These are phyloP conservation scores for Acorus gramineus DNA, from an alignment of 106 monocot species.

Conservation along the genomic window DNA sequence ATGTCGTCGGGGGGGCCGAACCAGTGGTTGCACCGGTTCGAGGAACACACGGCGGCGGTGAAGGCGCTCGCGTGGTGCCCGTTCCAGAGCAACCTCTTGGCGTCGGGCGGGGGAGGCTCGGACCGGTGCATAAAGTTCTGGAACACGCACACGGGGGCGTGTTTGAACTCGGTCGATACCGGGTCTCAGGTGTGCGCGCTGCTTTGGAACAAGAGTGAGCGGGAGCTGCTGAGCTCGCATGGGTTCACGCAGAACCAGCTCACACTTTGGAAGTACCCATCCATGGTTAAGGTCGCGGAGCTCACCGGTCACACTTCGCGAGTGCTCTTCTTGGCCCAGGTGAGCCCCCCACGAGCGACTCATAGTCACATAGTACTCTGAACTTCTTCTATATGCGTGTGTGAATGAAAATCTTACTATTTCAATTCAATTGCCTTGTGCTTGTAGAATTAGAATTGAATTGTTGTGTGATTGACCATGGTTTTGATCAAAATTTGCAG, in stretches of 20 bases:
- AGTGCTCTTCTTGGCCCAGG: conserved; percentile 44
- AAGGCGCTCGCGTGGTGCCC: conserved; percentile 72
- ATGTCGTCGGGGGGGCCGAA: conserved; percentile 14
- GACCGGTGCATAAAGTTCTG: conserved; percentile 64
- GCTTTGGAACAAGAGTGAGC: conserved; percentile 62
- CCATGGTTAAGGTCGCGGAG: too few species aligned
- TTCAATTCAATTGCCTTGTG: too few species aligned
- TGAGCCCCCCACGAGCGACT: too few species aligned
- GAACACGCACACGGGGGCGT: conserved; percentile 42
- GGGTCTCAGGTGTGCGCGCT: conserved; percentile 50
- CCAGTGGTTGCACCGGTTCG: conserved; percentile 32
- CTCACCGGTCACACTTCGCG: not conserved
- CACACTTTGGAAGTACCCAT: too few species aligned
- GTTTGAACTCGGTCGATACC: conserved; percentile 46
- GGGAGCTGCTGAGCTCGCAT: conserved; percentile 59
- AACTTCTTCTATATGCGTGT: too few species aligned
- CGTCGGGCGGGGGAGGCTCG: conserved; percentile 38
- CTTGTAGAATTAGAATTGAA: too few species aligned
- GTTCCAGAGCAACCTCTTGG: conserved; percentile 48
- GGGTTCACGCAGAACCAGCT: conserved; percentile 32
- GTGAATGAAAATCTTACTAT: too few species aligned
- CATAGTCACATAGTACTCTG: too few species aligned
- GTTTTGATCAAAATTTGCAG: conserved; percentile 18
- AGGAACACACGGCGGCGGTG: conserved; percentile 39
- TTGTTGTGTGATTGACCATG: too few species aligned